Conservation (phyloP, 805 yeast species). For the Candida piceae region DNA sequence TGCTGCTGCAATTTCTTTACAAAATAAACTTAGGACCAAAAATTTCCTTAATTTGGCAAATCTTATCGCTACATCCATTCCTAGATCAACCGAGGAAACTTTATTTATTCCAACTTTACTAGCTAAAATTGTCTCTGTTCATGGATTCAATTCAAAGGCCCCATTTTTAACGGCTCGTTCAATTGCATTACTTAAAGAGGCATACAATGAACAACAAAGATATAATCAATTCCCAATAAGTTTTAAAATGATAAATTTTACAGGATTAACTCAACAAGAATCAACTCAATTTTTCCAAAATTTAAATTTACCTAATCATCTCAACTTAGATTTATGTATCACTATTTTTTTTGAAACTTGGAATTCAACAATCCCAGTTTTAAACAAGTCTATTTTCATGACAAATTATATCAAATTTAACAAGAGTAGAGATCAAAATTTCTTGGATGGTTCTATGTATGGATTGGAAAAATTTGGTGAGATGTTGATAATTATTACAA, state of each 20-base stretch:
- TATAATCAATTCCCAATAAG: constrained; percentile 28
- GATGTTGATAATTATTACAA: constrained; percentile 41
- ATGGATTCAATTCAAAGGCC: constrained; percentile 67
- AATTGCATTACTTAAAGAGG: constrained; percentile 62
- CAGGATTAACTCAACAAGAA: constrained; percentile 34
- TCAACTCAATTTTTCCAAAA: constrained; percentile 41
- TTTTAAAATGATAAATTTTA: constrained; percentile 35
- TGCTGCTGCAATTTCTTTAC: constrained; percentile 58
- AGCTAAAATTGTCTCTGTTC: constrained; percentile 62
- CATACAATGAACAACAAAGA: constrained; percentile 28
- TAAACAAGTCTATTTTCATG: constrained; percentile 67
- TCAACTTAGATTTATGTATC: constrained; percentile 63
- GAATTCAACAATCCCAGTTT: constrained; percentile 64
- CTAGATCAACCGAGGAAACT: constrained; percentile 75
- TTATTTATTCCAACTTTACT: constrained; percentile 66
- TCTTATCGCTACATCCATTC: constrained; percentile 66
- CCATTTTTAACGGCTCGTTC: constrained; percentile 69
- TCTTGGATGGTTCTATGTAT: constrained; percentile 36
- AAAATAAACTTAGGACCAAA: constrained; percentile 38
- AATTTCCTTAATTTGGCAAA: constrained; percentile 45
- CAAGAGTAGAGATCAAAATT: constrained; percentile 40
- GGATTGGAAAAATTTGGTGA: constrained; percentile 56
- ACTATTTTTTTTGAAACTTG: constrained; percentile 71
- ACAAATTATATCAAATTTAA: constrained; percentile 47
- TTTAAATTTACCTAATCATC: constrained; percentile 43